Conservation (phyloP, 805 yeast genomes). For the Kodamaea restingae region DNA sequence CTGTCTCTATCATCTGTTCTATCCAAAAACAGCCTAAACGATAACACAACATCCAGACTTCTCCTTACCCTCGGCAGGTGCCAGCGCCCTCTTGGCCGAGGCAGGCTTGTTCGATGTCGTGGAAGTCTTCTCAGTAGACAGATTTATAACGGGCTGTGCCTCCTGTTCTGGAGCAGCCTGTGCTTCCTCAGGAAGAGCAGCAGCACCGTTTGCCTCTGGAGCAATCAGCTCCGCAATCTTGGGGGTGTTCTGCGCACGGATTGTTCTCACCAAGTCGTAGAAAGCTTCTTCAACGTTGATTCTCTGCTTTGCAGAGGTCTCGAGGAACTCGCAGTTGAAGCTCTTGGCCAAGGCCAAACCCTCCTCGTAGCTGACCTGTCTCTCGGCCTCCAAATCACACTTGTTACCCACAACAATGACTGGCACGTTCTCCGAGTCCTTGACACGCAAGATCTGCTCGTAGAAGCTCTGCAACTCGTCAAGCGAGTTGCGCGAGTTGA, state of each 20-base stretch:
- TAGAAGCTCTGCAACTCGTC: constrained; percentile 77
- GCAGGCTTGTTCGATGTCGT: constrained; percentile 8
- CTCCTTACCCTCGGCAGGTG: constrained; percentile 22
- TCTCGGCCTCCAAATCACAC: constrained; percentile 67
- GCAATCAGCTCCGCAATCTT: constrained; percentile 1
- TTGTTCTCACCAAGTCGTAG: constrained; percentile 59
- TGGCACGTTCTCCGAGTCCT: constrained; percentile 72
- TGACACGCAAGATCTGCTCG: constrained; percentile 75
- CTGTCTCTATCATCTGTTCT: background rate
- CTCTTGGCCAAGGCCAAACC: constrained; percentile 59
- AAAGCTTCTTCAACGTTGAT: constrained; percentile 86
- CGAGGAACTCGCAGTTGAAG: constrained; percentile 73
- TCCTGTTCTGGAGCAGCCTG: constrained; percentile 6
- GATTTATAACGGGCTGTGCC: constrained; percentile 5
- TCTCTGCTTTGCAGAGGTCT: constrained; percentile 90
- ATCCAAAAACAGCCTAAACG: constrained; percentile 17
- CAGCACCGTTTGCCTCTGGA: constrained; percentile 6
- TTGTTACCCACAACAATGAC: constrained; percentile 76
- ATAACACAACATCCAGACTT: constrained; percentile 37
- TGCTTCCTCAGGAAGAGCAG: background rate
- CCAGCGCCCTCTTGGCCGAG: constrained; percentile 5
- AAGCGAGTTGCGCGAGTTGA: constrained; percentile 79
- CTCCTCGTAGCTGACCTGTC: constrained; percentile 70
- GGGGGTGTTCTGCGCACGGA: constrained; percentile 27
- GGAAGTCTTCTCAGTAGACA: constrained; percentile 7